A percentile compares a stretch with the other conserved stretches of the same genome.
Evolutionary conservation across 176 grass and related monocot species (phyloP).

Genomic region (Calamus simplicifolius): DNA sequence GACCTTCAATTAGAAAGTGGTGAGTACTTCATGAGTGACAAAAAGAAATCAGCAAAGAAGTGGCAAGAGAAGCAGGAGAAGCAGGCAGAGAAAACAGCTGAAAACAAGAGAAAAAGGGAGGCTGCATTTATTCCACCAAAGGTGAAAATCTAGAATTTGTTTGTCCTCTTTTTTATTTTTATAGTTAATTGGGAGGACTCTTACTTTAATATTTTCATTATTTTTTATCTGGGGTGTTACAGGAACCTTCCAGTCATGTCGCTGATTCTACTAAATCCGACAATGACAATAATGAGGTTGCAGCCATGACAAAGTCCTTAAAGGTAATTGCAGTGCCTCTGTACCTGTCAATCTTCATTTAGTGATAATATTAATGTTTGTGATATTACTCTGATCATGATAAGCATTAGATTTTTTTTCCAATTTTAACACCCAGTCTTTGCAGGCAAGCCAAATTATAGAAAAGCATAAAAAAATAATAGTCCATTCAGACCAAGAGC

Average conservation of each 20-base stretch:
- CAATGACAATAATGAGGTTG: constrained; percentile 28
- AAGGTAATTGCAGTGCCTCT: constrained; percentile 33
- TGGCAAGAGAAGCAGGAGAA: constrained; percentile 90
- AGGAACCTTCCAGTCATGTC: constrained; percentile 41
- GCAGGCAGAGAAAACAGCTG: constrained; percentile 71
- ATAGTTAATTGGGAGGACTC: no score
- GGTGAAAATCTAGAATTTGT: constrained; percentile 19
- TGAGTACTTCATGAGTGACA: constrained; percentile 94
- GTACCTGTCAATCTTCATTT: not conserved
- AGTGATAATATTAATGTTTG: constrained; percentile 1
- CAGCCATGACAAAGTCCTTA: constrained; percentile 62
- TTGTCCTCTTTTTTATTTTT: no score
- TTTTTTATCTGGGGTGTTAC: constrained; percentile 19
- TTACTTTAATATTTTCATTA: constrained; percentile 15
- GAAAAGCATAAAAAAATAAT: no score
- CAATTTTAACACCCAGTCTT: no score
- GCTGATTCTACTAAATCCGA: constrained; percentile 37
- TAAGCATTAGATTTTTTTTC: not conserved
- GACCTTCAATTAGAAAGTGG: constrained; percentile 73
- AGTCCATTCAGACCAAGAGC: no score
- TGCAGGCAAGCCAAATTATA: no score
- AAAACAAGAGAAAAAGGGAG: constrained; percentile 90
- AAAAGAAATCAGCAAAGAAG: constrained; percentile 80
- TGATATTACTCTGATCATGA: not conserved
- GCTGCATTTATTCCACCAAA: constrained; percentile 84